A percentile compares a stretch with the other conserved stretches of the same genome.
Conservation (phyloP, 2,329 filamentous ascomycete species). For the Xylaria sp. region DNA sequence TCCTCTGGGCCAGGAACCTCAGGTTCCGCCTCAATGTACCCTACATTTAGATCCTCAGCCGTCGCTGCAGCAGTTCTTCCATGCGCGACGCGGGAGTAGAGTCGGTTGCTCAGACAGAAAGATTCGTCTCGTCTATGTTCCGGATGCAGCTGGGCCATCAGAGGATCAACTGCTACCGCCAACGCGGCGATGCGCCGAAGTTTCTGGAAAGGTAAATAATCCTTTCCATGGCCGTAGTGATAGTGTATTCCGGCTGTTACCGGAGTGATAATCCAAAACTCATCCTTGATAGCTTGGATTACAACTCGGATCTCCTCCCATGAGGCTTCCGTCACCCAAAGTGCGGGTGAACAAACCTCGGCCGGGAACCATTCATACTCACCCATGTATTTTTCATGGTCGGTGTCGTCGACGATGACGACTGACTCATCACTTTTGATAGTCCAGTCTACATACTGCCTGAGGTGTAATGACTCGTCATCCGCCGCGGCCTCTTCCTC, state of each 20-base stretch:
- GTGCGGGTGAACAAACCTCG: slow-evolving; percentile 40
- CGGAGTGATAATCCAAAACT: slow-evolving; percentile 38
- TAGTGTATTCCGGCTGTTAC: slow-evolving; percentile 34
- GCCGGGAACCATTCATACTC: slow-evolving; percentile 24
- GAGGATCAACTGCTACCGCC: slow-evolving; percentile 40
- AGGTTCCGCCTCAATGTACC: not conserved
- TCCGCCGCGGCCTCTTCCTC: not conserved
- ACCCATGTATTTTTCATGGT: not conserved
- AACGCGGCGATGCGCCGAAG: slow-evolving; percentile 41
- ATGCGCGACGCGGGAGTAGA: slow-evolving; percentile 38
- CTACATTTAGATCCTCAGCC: not conserved
- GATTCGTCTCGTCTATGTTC: slow-evolving; percentile 15
- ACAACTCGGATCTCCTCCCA: slow-evolving; percentile 39
- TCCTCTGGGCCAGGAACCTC: not conserved
- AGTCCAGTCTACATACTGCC: not conserved
- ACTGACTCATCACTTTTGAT: not conserved
- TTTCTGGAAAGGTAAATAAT: slow-evolving; percentile 33
- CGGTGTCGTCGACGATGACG: fast-evolving
- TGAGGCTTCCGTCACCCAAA: slow-evolving; percentile 38
- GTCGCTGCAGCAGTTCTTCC: not conserved
- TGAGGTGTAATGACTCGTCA: not conserved
- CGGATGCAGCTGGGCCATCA: slow-evolving; percentile 42
- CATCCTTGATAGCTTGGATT: slow-evolving; percentile 23
- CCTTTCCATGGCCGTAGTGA: slow-evolving; percentile 40
- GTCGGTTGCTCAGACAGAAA: slow-evolving; percentile 37